A percentile compares a stretch with the other conserved stretches of the same genome.
Evolutionary conservation across 257 asterid genomes (phyloP).

Genomic region (Thymus quinquecostatus): DNA sequence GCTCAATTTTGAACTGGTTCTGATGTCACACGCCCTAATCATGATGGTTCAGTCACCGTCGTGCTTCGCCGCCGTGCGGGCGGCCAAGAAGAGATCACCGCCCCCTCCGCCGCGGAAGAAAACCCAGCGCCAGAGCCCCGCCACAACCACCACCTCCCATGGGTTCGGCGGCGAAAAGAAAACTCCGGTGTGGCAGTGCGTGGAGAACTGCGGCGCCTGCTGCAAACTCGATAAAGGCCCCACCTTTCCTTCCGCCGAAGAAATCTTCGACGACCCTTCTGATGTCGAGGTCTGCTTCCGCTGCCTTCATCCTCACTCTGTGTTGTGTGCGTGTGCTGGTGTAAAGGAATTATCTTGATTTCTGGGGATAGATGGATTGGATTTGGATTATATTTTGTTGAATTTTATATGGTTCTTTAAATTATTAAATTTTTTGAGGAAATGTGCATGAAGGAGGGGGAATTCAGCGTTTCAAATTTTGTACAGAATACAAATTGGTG

Average conservation of each 20-base stretch:
- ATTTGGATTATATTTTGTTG: not conserved
- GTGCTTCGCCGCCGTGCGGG: constrained; percentile 41
- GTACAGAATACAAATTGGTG: not conserved
- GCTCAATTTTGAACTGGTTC: constrained; percentile 1
- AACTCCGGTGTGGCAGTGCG: constrained; percentile 80
- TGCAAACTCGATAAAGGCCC: constrained; percentile 92
- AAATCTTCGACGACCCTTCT: constrained; percentile 77
- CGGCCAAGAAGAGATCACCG: constrained; percentile 41
- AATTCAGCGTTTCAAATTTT: not conserved
- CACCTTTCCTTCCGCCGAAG: constrained; percentile 76
- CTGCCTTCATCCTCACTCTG: not conserved
- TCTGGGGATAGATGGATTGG: not conserved
- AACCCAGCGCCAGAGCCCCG: constrained; percentile 32
- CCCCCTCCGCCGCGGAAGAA: constrained; percentile 30
- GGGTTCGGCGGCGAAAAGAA: constrained; percentile 77
- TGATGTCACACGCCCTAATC: constrained; percentile 45
- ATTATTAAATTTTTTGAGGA: not conserved
- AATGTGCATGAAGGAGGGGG: not conserved
- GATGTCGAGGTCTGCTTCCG: constrained; percentile 66
- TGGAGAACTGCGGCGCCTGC: constrained; percentile 89
- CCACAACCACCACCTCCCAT: constrained; percentile 18
- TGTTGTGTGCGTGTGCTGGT: not conserved
- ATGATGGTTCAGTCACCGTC: constrained; percentile 45
- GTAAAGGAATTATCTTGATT: not conserved
- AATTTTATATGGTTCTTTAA: not conserved